Base-by-base conservation (phyloP, 2,329 filamentous ascomycete genomes). In the Myriosclerotinia scirpicola region DNA sequence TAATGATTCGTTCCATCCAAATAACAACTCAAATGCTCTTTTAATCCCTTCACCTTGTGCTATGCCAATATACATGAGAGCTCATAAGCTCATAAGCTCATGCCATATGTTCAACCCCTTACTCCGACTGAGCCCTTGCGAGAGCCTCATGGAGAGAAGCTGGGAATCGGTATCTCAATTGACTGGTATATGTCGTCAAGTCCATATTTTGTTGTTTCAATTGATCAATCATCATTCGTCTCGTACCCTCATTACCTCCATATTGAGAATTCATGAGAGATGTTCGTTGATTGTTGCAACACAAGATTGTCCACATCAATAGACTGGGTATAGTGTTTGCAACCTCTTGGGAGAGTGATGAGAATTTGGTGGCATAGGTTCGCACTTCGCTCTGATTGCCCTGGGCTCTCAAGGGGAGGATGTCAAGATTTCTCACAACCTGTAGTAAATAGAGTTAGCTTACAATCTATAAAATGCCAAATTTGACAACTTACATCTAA, bases 221-320 rank as follows among this genome's bases (percentile, higher is more conserved):
- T 74, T 90, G 84, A 67, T 90, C 87, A 62, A 89, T 87, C 79
- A 92, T 84, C 77, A 81, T 80, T 76, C 80, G 83, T 75, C 84
- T 82, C 70, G 83, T 89, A 66, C 85, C 85, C 75, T 88, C 87
- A 78, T 90, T 89, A 70, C 86, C 89, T 72, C 90, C 92, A 78
- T 90, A 97, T 73, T 89, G 85, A 38, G 89, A 88, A 67, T 83
- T 84, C 66, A 85, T 84, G 56, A 96, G 83, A 69, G 88, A 82
- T 73, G 90, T 88, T 69, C 91, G 86, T 78, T 97, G 90, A 66
- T 88, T 85, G 60, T 90, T 89, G 78, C 93, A 96, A 80, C 91
- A 93, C 53, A 90, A 85, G 71, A 99, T 92, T 60, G 92, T 92
- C 95, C 95, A 98, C 81, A 97, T 90, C 70, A 99, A 85, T 69